phyloP scores from a whole-genome alignment of 768 basidiomycete species.

The Strobilomyces dryophilus region DNA sequence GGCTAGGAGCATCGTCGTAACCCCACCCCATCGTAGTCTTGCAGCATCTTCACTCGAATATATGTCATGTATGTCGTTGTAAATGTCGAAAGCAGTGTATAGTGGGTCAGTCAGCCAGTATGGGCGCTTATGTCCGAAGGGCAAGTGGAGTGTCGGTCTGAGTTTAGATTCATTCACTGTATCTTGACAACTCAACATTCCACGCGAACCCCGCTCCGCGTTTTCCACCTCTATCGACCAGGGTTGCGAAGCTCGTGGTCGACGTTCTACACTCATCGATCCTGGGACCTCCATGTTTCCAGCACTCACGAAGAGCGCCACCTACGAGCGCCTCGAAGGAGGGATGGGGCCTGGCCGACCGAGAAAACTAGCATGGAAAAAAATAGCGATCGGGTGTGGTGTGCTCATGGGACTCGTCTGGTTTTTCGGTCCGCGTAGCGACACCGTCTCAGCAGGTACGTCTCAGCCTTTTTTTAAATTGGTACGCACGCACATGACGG shows the following conservation, averaged over 20 bases:
- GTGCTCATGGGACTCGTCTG: slow-evolving; percentile 59
- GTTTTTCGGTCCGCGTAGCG: slow-evolving; percentile 52
- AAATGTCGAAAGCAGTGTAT: not conserved
- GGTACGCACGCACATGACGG: not conserved
- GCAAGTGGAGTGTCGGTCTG: no score
- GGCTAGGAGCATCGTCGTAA: slow-evolving; percentile 54
- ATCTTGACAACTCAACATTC: slow-evolving; percentile 16
- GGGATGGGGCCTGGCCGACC: slow-evolving; percentile 50
- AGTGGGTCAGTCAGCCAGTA: no score
- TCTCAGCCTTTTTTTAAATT: no score
- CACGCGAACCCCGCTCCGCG: slow-evolving; percentile 17
- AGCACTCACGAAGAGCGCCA: slow-evolving; percentile 36
- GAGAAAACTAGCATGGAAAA: slow-evolving; percentile 54
- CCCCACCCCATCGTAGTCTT: slow-evolving; percentile 24
- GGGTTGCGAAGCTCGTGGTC: slow-evolving; percentile 23
- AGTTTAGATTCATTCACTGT: not conserved
- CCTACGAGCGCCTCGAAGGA: slow-evolving; percentile 60
- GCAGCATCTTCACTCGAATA: slow-evolving; percentile 5
- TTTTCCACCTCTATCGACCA: slow-evolving; percentile 31
- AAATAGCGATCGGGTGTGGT: slow-evolving; percentile 56
- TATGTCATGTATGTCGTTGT: not conserved
- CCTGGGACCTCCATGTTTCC: slow-evolving; percentile 18
- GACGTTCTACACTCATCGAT: slow-evolving; percentile 1
- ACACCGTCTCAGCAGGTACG: slow-evolving; percentile 18
- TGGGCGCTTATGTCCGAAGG: no score